Conservation (phyloP, 1,284 basidiomycete genomes). For the Cutaneotrichosporon sp. region DNA sequence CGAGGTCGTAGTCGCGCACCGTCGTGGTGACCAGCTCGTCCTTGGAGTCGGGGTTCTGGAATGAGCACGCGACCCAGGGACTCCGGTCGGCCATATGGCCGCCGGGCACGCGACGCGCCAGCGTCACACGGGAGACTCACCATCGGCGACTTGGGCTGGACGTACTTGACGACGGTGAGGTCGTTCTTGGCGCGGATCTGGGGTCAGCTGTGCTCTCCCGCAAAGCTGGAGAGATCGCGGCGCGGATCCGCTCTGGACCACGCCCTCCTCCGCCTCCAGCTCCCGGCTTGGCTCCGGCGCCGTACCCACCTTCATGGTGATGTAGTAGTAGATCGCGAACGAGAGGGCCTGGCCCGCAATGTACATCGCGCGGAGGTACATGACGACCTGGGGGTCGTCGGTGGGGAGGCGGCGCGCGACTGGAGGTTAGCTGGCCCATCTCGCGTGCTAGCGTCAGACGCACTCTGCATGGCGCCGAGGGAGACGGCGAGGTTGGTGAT, state of each 20-base stretch:
- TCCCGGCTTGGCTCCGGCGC: too few species aligned
- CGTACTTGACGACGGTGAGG: conserved; percentile 29
- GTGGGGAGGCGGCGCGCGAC: conserved; percentile 27
- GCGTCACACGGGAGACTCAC: conserved; percentile 8
- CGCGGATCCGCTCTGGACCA: too few species aligned
- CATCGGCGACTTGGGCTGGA: conserved; percentile 29
- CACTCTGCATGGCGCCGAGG: conserved; percentile 86
- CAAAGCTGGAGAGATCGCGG: too few species aligned
- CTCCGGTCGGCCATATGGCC: too few species aligned
- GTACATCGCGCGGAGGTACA: conserved; percentile 26
- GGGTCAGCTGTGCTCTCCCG: too few species aligned
- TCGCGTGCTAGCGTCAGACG: conserved; percentile 30
- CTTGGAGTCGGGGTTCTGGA: conserved; percentile 27
- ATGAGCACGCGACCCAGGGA: conserved; percentile 9
- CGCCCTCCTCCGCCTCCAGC: too few species aligned
- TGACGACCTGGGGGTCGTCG: conserved; percentile 23
- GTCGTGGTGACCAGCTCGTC: conserved; percentile 31
- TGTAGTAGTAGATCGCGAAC: conserved; percentile 25
- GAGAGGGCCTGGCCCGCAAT: conserved; percentile 21
- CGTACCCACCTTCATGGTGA: conserved; percentile 23
- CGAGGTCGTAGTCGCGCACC: conserved; percentile 29
- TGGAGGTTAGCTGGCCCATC: not conserved
- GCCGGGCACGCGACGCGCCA: not conserved
- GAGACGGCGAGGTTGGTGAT: conserved; percentile 76
- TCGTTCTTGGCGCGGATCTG: conserved; percentile 29